A percentile compares a stretch with the other conserved stretches of the same genome.
Evolutionary conservation across 2,329 filamentous ascomycete species (phyloP).

Genomic region (Penicillium concentricum): DNA sequence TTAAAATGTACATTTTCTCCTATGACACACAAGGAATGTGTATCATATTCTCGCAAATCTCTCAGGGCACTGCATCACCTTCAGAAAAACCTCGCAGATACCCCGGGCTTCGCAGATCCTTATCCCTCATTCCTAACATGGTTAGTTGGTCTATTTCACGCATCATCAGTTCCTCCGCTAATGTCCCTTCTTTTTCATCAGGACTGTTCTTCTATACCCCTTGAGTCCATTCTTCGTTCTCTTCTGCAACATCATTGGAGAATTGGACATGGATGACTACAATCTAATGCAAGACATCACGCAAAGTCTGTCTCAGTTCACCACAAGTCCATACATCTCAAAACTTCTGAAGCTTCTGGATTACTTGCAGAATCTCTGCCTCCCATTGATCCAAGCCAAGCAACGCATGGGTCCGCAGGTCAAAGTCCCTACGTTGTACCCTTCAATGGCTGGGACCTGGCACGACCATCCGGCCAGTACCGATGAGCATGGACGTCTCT

Average conservation of each 20-base stretch:
- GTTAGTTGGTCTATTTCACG: slow-evolving; percentile 1
- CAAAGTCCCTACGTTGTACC: slow-evolving; percentile 10
- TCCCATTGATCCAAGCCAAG: slow-evolving; percentile 12
- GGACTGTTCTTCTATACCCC: slow-evolving; percentile 22
- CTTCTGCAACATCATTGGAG: slow-evolving; percentile 27
- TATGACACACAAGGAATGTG: slow-evolving; percentile 22
- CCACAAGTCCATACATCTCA: slow-evolving; percentile 17
- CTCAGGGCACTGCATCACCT: slow-evolving; percentile 14
- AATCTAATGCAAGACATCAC: slow-evolving; percentile 18
- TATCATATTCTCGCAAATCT: slow-evolving; percentile 20
- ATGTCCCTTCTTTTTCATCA: neutral
- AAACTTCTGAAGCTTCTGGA: slow-evolving; percentile 18
- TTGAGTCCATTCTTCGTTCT: slow-evolving; percentile 26
- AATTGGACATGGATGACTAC: slow-evolving; percentile 20
- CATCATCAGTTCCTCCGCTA: neutral
- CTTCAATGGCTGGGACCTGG: neutral
- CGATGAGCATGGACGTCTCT: neutral
- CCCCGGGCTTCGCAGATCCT: slow-evolving; percentile 16
- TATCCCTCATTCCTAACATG: slow-evolving; percentile 19
- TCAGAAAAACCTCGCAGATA: slow-evolving; percentile 8
- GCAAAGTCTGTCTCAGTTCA: slow-evolving; percentile 16
- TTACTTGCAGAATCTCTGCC: slow-evolving; percentile 14
- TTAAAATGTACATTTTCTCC: slow-evolving; percentile 20
- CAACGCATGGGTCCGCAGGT: slow-evolving; percentile 4
- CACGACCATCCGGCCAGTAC: neutral